Evolutionary conservation across 192 early-diverging fungal species (phyloP), one percentile per base, ranked within the genome.

Genomic region (Entomortierella lignicola): DNA sequence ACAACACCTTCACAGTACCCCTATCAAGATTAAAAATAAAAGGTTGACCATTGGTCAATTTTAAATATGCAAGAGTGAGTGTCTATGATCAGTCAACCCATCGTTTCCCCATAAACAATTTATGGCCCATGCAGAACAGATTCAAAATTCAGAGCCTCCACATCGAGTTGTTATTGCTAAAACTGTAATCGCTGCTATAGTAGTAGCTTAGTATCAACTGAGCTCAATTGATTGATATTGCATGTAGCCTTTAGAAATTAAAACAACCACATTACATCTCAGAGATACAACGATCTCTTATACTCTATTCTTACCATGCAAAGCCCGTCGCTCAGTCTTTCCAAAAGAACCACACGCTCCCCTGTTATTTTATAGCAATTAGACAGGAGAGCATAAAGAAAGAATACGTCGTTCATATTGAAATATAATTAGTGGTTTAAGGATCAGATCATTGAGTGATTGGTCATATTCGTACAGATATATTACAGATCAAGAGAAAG

Each of bases 1-100:
- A 86, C 62, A 6, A 89, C 82, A 13, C 84, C 86, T 60, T 89
- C 84, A 57, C 88, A 89, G 52, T 85, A 88, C 5, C 88, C 88
- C 86, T 89, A 54, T 41, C 29, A 4, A 61, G 25, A 20, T 34
- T 31, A 29, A 6, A 62, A 18, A 43, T 6, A 43, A 15, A 25
- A 31, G 11, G 41, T 29, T 47, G 44, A 15, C 17, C 20, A 48
- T 41, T 65, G 26, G 55, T 57, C 31, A 57, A 21, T 30, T 34
- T 15, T 6, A 50, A 37, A 63, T 51, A 15, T 5, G 26, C 12
- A 32, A 53, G 20, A 65, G 48, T 15, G 30, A 21, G 11, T 55
- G 64, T 26, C 55, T 52, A 55, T 61, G 39, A 26, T 47, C 43
- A 4, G 5, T 10, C 10, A 10, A 37, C 34, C 10, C 34, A 10